These are phyloP conservation scores for Lepiota brunneoincarnata DNA, from an alignment of 768 basidiomycete species.

Conservation along the genomic window DNA sequence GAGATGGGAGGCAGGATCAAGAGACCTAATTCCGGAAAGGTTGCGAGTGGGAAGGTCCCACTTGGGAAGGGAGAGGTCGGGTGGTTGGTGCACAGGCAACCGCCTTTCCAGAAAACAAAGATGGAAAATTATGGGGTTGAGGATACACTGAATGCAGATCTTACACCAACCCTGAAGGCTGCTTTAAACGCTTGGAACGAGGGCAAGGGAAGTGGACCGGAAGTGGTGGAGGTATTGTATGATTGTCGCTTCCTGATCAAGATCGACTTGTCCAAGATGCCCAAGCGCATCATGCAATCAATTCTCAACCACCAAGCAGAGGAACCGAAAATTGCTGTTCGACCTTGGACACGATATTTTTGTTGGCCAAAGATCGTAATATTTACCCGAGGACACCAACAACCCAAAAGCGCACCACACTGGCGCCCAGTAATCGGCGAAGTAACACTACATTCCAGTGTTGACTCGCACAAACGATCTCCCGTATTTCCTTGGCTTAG, in stretches of 20 bases:
- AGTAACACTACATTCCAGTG: conserved; percentile 1
- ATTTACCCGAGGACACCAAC: background rate
- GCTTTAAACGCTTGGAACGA: conserved; percentile 15
- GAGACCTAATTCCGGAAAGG: conserved; percentile 4
- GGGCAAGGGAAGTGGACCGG: conserved; percentile 13
- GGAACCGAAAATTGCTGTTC: background rate
- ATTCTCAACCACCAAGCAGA: background rate
- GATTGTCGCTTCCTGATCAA: conserved; percentile 63
- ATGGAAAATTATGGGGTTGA: conserved; percentile 21
- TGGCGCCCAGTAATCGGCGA: background rate
- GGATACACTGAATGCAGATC: conserved; percentile 9
- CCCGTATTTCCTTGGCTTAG: background rate
- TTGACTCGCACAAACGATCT: background rate
- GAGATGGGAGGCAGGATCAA: conserved; percentile 8
- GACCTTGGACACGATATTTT: conserved; percentile 5
- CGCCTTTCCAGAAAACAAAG: conserved; percentile 33
- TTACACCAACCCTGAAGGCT: conserved; percentile 13
- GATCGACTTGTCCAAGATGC: conserved; percentile 43
- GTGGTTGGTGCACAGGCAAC: conserved; percentile 66
- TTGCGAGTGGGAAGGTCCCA: conserved; percentile 1
- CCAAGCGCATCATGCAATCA: conserved; percentile 27
- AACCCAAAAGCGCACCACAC: background rate
- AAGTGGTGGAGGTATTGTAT: conserved; percentile 44
- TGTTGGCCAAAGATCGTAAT: conserved; percentile 7
- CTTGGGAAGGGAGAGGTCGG: conserved; percentile 25